Evolutionary conservation across 1,284 basidiomycete species (phyloP), one percentile per base, ranked within the genome.

Genomic region (Retiboletus flavoniger): DNA sequence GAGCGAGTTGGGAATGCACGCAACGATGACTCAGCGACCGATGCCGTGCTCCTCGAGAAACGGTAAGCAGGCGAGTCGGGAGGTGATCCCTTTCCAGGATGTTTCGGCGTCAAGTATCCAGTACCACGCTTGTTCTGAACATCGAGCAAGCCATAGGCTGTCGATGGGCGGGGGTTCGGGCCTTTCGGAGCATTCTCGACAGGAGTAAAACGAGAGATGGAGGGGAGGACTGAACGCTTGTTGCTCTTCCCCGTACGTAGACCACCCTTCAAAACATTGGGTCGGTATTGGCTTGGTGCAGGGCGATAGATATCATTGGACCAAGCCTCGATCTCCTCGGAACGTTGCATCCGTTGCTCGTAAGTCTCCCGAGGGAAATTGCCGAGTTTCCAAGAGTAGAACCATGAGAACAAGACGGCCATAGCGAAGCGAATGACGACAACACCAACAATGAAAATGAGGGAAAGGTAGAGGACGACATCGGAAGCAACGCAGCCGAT

Each of bases 391-490:
- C 91, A 95, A 21, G 91, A 93, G 68, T 94, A 86, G 81, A 98
- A 99, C 96, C 96, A 99, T 39, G 91, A 83, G 73, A 99, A 99
- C 69, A 93, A 79, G 64, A 98, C 91, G 40, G 97, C 96, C 94
- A 99, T 96, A 63, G 83, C 78, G 77, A 98, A 99, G 58, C 95
- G 93, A 74, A 98, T 95, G 52, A 83, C 79, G 53, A 99, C 96
- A 56, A 98, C 95, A 57, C 96, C 97, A 60, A 98, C 87, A 71
- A 99, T 99, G 82, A 98, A 97, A 62, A 96, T 84, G 63, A 98
- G 86, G 45, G 96, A 98, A 53, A 98, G 79, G 71, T 96, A 97
- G 56, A 99, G 87, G 40, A 98, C 95, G 57, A 98, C 88, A 57
- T 91, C 81, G 21, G 96, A 98, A 2, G 95, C 95, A 55, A 99